phyloP scores from a whole-genome alignment of 2,329 filamentous ascomycete species.

The Aureobasidium sp. region DNA sequence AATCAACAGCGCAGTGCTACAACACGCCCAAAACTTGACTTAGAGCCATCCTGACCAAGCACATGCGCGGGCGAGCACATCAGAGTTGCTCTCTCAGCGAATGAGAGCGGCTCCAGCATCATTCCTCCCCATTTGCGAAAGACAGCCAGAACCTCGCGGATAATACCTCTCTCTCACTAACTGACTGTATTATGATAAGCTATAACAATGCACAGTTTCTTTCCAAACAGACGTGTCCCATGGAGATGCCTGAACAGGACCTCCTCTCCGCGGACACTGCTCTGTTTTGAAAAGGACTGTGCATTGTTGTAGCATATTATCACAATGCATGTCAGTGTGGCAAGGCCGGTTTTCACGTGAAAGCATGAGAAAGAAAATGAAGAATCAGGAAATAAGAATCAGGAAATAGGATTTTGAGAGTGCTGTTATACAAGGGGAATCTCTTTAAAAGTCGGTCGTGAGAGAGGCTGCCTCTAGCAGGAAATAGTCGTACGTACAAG shows the following conservation, averaged over 20 bases:
- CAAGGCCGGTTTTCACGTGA: neutral
- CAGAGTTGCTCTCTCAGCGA: neutral
- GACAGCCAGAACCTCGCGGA: too few species aligned
- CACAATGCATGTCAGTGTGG: too few species aligned
- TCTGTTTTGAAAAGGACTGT: too few species aligned
- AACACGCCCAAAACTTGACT: neutral
- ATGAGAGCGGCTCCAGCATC: neutral
- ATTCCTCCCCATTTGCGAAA: too few species aligned
- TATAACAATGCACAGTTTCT: too few species aligned
- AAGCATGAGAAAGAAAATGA: neutral
- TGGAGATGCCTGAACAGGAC: too few species aligned
- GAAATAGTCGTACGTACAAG: slow-evolving; percentile 3
- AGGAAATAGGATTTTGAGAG: neutral
- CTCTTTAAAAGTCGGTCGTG: slow-evolving; percentile 1
- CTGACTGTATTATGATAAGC: too few species aligned
- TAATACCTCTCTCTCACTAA: too few species aligned
- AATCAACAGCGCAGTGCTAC: neutral
- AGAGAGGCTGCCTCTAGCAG: slow-evolving; percentile 4
- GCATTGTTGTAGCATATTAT: too few species aligned
- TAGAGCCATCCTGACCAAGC: neutral
- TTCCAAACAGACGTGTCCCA: too few species aligned
- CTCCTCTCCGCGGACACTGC: too few species aligned
- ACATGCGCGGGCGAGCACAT: neutral
- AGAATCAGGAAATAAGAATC: neutral
- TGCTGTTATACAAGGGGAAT: slow-evolving; percentile 12